Percentiles rank a stretch among this genome's conserved stretches.
Evolutionary conservation across 345 rosid genomes (phyloP).

Genomic region (Citrus unshiu): DNA sequence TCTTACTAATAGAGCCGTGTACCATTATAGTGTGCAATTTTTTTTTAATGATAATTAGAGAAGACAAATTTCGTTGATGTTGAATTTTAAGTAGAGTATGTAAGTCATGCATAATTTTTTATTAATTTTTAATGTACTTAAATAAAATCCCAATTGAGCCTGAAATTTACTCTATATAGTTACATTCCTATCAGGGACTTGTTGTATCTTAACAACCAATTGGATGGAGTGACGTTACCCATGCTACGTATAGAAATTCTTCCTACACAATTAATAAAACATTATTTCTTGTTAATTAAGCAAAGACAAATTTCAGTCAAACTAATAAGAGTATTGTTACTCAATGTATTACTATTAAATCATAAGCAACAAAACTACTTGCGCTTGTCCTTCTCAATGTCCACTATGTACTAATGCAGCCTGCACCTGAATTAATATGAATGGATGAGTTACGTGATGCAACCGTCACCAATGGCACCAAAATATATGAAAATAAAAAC

Average conservation of each 20-base stretch:
- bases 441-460: conserved; percentile 26
- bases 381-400: conserved; percentile 13
- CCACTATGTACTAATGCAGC: background rate
- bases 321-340: conserved; percentile 24
- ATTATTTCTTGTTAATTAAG: conserved; percentile 17
- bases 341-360: conserved; percentile 13
- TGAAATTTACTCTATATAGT: background rate
- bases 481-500: conserved; percentile 8
- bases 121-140: conserved; percentile 22
- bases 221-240: conserved; percentile 29
- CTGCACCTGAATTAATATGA: background rate
- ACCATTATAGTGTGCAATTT: background rate
- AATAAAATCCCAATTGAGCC: background rate
- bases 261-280: conserved; percentile 9
- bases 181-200: conserved; percentile 18
- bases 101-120: conserved; percentile 5
- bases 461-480: conserved; percentile 30
- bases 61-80: background rate
- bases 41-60: background rate
- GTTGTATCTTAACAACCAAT: conserved; percentile 32
- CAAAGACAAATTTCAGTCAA: conserved; percentile 29
- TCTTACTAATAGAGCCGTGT: background rate
- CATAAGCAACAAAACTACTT: conserved; percentile 17
- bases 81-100: background rate
- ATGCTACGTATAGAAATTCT: conserved; percentile 37